A percentile compares a stretch with the other conserved stretches of the same genome.
phyloP scores from a whole-genome alignment of 495 filamentous ascomycete genomes.

The Polyplosphaeria fusca region DNA sequence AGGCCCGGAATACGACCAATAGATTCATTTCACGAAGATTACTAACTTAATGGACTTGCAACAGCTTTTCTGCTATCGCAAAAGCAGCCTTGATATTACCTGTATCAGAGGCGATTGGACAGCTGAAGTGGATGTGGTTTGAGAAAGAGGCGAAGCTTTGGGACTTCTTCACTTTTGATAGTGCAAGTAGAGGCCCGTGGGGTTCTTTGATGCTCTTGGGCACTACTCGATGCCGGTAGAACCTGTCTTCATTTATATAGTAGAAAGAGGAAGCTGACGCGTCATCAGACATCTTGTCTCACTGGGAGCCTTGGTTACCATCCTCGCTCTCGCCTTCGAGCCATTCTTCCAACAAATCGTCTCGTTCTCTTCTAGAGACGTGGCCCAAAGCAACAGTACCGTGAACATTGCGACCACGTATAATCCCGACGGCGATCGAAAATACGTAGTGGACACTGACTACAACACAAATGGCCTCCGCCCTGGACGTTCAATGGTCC shows the following conservation, averaged over 20 bases:
- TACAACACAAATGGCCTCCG: neutral
- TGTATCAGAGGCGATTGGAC: conserved; percentile 26
- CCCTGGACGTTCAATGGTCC: too few species aligned
- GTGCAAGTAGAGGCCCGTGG: conserved; percentile 24
- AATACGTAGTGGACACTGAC: neutral
- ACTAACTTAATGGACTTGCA: too few species aligned
- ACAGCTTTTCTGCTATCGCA: conserved; percentile 17
- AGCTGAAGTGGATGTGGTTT: conserved; percentile 27
- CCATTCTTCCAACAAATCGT: conserved; percentile 41
- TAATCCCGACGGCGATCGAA: neutral
- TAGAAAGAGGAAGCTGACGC: neutral
- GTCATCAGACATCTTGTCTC: conserved; percentile 19
- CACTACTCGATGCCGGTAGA: conserved; percentile 13
- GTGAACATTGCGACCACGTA: neutral
- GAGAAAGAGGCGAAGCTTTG: conserved; percentile 4
- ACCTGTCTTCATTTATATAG: too few species aligned
- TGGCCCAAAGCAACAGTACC: neutral
- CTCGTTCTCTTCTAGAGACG: conserved; percentile 23
- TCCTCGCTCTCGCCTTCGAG: conserved; percentile 39
- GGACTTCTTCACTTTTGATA: conserved; percentile 20
- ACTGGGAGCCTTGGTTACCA: conserved; percentile 36
- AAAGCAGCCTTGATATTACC: conserved; percentile 28
- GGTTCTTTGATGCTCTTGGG: conserved; percentile 17
- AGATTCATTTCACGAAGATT: too few species aligned
- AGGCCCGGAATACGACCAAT: too few species aligned